A percentile compares a stretch with the other conserved stretches of the same genome.
These are phyloP conservation scores for Epichloe coenophiala DNA, from an alignment of 2,329 filamentous ascomycete species.

Conservation along the genomic window DNA sequence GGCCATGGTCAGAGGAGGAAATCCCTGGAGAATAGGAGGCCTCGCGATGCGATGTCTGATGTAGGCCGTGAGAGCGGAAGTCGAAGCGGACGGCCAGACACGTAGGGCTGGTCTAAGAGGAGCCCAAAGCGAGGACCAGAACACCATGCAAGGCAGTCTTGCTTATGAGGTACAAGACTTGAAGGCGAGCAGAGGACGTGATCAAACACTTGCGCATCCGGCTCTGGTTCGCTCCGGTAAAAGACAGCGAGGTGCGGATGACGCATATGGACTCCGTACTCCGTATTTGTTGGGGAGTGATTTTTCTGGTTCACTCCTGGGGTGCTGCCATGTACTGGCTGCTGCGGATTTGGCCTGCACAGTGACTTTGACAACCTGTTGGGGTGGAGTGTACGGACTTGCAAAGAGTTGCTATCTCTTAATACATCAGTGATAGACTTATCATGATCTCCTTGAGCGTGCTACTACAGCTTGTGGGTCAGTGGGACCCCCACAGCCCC, in stretches of 20 bases:
- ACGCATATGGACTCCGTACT: neutral
- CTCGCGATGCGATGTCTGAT: constrained; percentile 5
- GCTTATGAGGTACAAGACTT: constrained; percentile 1
- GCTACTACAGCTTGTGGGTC: no score
- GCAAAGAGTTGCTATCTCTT: no score
- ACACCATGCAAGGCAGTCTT: constrained; percentile 6
- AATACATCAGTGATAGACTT: no score
- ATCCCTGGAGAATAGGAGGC: constrained; percentile 1
- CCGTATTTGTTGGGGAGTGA: neutral
- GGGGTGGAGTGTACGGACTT: no score
- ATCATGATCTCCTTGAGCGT: no score
- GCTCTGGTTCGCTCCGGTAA: neutral
- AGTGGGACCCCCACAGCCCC: no score
- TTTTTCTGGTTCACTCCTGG: neutral
- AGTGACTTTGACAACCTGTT: neutral
- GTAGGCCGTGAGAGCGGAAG: constrained; percentile 9
- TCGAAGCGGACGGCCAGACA: neutral
- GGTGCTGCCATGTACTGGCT: neutral
- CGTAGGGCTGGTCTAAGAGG: constrained; percentile 5
- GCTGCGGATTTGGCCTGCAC: neutral
- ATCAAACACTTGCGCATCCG: neutral
- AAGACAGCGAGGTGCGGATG: neutral
- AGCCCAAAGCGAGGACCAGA: constrained; percentile 6
- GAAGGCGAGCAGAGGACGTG: neutral
- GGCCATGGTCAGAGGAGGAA: constrained; percentile 5